phyloP scores from a whole-genome alignment of 2,329 filamentous ascomycete genomes.

The Aspergillaceae sp. region DNA sequence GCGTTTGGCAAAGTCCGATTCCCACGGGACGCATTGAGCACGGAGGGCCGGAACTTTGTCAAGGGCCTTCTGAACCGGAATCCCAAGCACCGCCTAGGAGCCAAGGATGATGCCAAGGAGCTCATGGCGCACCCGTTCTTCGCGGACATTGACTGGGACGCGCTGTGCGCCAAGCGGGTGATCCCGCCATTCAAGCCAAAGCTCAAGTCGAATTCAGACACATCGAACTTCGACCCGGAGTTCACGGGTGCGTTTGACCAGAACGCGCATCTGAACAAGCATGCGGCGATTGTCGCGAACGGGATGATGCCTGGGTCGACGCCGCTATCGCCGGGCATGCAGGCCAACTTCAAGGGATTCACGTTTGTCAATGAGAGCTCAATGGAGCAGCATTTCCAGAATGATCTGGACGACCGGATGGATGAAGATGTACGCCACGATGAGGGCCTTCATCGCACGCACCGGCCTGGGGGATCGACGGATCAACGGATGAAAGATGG shows the following conservation, averaged over 20 bases:
- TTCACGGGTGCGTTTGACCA: slow-evolving; percentile 91
- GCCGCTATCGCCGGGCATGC: slow-evolving; percentile 85
- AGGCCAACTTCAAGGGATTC: slow-evolving; percentile 97
- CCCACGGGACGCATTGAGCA: slow-evolving; percentile 84
- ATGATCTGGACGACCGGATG: slow-evolving; percentile 31
- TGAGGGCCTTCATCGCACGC: slow-evolving; percentile 25
- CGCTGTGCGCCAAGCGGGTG: slow-evolving; percentile 79
- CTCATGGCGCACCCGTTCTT: slow-evolving; percentile 94
- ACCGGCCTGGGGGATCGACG: slow-evolving; percentile 21
- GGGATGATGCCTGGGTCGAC: slow-evolving; percentile 79
- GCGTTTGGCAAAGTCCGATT: slow-evolving; percentile 98
- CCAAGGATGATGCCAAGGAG: slow-evolving; percentile 83
- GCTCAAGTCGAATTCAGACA: slow-evolving; percentile 89
- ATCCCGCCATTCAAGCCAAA: slow-evolving; percentile 97
- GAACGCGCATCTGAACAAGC: slow-evolving; percentile 79
- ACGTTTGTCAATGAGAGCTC: slow-evolving; percentile 98
- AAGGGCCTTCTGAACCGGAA: slow-evolving; percentile 96
- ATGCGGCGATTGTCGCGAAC: slow-evolving; percentile 74
- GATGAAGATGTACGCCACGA: slow-evolving; percentile 37
- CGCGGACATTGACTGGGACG: slow-evolving; percentile 83
- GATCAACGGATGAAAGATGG: slow-evolving; percentile 37
- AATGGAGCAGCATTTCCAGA: slow-evolving; percentile 55
- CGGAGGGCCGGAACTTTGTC: slow-evolving; percentile 94
- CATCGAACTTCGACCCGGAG: slow-evolving; percentile 96
- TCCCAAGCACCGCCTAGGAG: slow-evolving; percentile 87